Evolutionary conservation across 1,139 yeast species (phyloP).

Genomic region (Zygoascus sp.): DNA sequence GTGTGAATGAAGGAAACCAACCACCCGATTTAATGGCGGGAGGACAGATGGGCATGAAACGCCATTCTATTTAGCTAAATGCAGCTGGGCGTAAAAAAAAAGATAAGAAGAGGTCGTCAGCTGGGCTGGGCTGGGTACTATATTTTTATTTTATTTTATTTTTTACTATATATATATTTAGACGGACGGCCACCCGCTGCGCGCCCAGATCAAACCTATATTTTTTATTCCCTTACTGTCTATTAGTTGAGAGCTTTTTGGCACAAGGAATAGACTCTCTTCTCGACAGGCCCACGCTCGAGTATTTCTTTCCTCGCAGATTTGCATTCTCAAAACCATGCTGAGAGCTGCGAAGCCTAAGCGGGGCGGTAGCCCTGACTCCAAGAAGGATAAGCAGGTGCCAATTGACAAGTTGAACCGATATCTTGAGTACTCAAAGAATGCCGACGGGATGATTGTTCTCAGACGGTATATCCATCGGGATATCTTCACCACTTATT

Average conservation of each 20-base stretch:
- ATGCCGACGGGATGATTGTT: conserved; percentile 8
- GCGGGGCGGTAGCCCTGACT: neutral
- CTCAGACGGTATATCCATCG: conserved; percentile 30
- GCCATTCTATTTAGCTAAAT: neutral
- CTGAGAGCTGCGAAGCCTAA: neutral
- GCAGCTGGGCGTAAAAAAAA: neutral
- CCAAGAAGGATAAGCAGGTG: conserved; percentile 1
- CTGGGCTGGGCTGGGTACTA: too few relatives aligned
- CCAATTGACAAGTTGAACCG: conserved; percentile 11
- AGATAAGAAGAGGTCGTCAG: neutral
- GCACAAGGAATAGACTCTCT: too few relatives aligned
- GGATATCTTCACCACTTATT: conserved; percentile 30
- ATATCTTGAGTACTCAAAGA: conserved; percentile 8
- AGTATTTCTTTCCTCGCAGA: too few relatives aligned
- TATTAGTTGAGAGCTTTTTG: too few relatives aligned
- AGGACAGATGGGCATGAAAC: neutral
- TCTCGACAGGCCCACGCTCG: too few relatives aligned
- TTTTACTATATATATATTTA: too few relatives aligned
- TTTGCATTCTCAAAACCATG: neutral
- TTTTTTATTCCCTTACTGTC: too few relatives aligned
- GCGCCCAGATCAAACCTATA: too few relatives aligned
- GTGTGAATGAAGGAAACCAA: neutral
- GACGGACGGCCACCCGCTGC: too few relatives aligned
- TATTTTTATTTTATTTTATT: too few relatives aligned
- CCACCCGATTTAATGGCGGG: neutral